Base-by-base conservation (phyloP, 2,329 filamentous ascomycete genomes). In the Rugonectria rugulosa region DNA sequence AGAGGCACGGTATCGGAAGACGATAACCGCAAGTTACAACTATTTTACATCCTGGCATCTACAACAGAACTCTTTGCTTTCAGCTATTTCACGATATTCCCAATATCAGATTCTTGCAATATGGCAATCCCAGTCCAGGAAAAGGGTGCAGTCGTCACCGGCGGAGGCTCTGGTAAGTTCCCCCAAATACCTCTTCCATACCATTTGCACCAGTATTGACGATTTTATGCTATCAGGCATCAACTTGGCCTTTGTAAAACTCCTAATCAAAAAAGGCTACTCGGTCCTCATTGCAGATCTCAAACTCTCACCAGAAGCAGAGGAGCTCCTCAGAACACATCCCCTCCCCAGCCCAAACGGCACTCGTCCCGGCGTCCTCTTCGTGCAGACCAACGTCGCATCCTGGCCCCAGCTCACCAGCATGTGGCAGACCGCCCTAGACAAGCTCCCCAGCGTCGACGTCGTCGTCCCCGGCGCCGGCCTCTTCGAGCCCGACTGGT, bases 201-300 rank as follows among this genome's bases (percentile, higher is more conserved):
- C n/a, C n/a, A n/a, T n/a, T n/a, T n/a, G n/a, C n/a, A n/a, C n/a
- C n/a, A n/a, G n/a, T n/a, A n/a, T n/a, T n/a, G n/a, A n/a, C n/a
- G n/a, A n/a, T n/a, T n/a, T n/a, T n/a, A n/a, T n/a, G n/a, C 31
- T 23, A n/a, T 14, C 34, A 75, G 73, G 75, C 24, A 77, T 77
- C 50, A 73, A 70, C 60, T 68, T 75, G 8, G 68, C 63, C 27
- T 74, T 77, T 54, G 66, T 70, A 40, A 60, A 64, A 17, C 56
- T 72, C 3, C 68, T 77, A 3, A 68, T 76, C 27, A 52, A 56
- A 3, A 66, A 68, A 15, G 72, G 71, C 49, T 76, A 69, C 58
- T 75, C 73, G 9, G 73, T 76, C 36, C 52, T 76, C 20, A 67
- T 77, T 31, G 75, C 66, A 36, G 74, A 77, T 57, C 61, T 76